A percentile compares a stretch with the other conserved stretches of the same genome.
These are phyloP conservation scores for Pholiota adiposa DNA, from an alignment of 1,284 basidiomycete genomes.

Conservation along the genomic window DNA sequence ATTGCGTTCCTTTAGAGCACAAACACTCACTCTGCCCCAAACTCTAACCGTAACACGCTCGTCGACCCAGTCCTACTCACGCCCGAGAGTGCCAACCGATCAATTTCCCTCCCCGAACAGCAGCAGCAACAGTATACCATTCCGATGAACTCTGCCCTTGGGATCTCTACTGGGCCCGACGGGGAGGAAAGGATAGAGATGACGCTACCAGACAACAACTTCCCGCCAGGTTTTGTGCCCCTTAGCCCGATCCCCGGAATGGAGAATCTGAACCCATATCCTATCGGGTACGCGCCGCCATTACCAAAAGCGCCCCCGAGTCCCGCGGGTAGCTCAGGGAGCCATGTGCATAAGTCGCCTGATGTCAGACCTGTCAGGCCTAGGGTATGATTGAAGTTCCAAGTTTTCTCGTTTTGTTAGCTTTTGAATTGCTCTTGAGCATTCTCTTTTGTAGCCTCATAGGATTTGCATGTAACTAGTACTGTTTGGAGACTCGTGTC, in stretches of 20 bases:
- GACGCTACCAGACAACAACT: conserved; percentile 30
- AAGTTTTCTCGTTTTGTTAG: too few species aligned
- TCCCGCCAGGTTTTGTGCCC: conserved; percentile 40
- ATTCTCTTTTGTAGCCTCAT: too few species aligned
- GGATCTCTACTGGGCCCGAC: not conserved
- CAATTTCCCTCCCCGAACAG: conserved; percentile 20
- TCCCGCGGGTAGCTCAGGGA: too few species aligned
- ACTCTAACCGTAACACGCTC: conserved; percentile 24
- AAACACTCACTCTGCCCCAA: conserved; percentile 23
- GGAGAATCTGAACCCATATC: conserved; percentile 21
- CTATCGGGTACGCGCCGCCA: conserved; percentile 17
- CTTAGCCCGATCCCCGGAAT: conserved; percentile 34
- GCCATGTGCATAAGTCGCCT: too few species aligned
- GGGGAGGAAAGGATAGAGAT: conserved; percentile 15
- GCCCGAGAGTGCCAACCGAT: conserved; percentile 29
- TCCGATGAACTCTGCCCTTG: not conserved
- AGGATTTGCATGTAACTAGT: too few species aligned
- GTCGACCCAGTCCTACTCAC: conserved; percentile 33
- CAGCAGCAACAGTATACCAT: not conserved
- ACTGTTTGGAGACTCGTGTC: too few species aligned
- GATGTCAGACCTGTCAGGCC: too few species aligned
- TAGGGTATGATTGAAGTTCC: too few species aligned
- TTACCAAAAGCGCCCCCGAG: not conserved
- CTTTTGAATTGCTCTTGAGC: too few species aligned
- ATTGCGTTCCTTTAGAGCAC: conserved; percentile 26